These are phyloP conservation scores for Vigna radiata DNA, from an alignment of 306 rosid species.

Conservation along the genomic window DNA sequence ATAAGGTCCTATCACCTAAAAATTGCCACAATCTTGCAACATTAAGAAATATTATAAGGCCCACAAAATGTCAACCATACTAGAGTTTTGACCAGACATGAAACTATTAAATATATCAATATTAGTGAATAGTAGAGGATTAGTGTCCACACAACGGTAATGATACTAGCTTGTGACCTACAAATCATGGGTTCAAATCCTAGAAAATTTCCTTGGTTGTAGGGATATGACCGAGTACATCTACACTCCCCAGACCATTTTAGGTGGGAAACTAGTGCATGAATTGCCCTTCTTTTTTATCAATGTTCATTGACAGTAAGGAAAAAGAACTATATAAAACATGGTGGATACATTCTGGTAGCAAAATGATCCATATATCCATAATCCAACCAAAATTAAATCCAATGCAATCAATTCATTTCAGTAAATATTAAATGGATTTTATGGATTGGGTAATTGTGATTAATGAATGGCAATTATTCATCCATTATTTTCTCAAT, in stretches of 20 bases:
- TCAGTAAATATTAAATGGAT: constrained; percentile 2
- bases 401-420: background rate
- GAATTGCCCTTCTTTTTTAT: background rate
- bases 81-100: constrained; percentile 4
- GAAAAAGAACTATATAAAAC: constrained; percentile 8
- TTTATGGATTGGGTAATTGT: background rate
- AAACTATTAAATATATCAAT: constrained; percentile 22
- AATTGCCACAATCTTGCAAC: constrained; percentile 4
- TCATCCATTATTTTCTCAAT: background rate
- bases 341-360: constrained; percentile 23
- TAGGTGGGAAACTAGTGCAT: background rate
- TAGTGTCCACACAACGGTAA: background rate
- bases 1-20: constrained; percentile 15
- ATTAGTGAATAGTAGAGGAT: background rate
- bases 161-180: background rate
- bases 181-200: constrained; percentile 6
- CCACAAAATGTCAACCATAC: constrained; percentile 23
- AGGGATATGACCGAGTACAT: background rate
- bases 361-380: constrained; percentile 1
- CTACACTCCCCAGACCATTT: background rate
- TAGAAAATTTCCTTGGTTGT: background rate
- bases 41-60: constrained; percentile 25
- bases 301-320: background rate
- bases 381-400: background rate
- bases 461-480: background rate